Percentiles rank a stretch among this genome's conserved stretches.
phyloP scores from a whole-genome alignment of 2,329 filamentous ascomycete genomes.

The Raffaelea deltoideospora region DNA sequence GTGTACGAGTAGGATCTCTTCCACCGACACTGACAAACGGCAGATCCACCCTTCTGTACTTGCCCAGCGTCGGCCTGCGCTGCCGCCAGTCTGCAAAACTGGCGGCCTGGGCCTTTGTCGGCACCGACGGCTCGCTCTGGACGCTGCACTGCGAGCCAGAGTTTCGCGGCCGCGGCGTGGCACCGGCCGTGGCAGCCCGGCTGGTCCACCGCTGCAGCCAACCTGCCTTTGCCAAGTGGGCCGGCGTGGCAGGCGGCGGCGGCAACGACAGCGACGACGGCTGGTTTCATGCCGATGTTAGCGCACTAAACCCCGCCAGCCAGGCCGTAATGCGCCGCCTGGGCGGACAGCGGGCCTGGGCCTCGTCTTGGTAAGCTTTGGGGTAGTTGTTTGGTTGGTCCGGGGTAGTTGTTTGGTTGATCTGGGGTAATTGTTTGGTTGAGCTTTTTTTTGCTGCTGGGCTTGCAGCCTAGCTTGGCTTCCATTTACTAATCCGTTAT shows the following conservation, averaged over 20 bases:
- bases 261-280: conserved; percentile 38
- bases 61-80: conserved; percentile 33
- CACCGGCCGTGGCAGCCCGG: conserved; percentile 43
- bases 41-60: conserved; percentile 22
- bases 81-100: conserved; percentile 25
- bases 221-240: conserved; percentile 25
- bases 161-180: conserved; percentile 47
- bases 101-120: conserved; percentile 50
- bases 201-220: conserved; percentile 38
- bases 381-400: too few species aligned
- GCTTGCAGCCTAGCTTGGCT: neutral
- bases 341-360: conserved; percentile 39
- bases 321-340: conserved; percentile 46
- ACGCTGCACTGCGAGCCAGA: conserved; percentile 45
- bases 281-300: conserved; percentile 49
- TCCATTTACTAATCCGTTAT: neutral
- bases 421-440: too few species aligned
- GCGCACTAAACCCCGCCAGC: conserved; percentile 43
- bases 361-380: conserved; percentile 42
- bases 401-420: too few species aligned
- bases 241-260: conserved; percentile 44
- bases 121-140: conserved; percentile 44
- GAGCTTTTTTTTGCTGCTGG: too few species aligned
- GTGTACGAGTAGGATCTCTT: too few species aligned
- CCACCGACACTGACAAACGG: conserved; percentile 14